These are phyloP conservation scores for Termitomyces eurrhizus DNA, from an alignment of 768 basidiomycete genomes.

Conservation along the genomic window DNA sequence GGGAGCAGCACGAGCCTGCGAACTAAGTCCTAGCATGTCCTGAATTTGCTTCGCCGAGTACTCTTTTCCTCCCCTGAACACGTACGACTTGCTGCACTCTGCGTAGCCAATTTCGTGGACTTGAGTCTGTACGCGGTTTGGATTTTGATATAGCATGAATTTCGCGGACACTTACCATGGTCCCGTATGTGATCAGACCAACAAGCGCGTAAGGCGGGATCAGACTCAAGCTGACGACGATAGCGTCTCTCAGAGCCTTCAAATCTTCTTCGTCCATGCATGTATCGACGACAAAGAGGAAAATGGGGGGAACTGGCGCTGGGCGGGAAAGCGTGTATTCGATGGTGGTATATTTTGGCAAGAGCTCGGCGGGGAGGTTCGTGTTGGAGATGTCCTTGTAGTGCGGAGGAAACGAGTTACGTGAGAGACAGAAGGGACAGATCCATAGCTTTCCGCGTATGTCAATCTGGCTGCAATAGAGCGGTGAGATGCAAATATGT, in stretches of 20 bases:
- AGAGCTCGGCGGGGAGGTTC: slow-evolving; percentile 92
- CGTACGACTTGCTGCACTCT: slow-evolving; percentile 96
- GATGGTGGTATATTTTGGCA: slow-evolving; percentile 98
- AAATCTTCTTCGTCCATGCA: slow-evolving; percentile 95
- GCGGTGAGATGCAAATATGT: not conserved
- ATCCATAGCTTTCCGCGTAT: slow-evolving; percentile 99
- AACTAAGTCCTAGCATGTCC: slow-evolving; percentile 91
- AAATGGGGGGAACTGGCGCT: slow-evolving; percentile 90
- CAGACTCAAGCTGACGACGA: slow-evolving; percentile 89
- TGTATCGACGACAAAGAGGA: slow-evolving; percentile 96
- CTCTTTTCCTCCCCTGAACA: slow-evolving; percentile 97
- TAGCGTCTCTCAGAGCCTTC: slow-evolving; percentile 91
- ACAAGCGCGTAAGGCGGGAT: slow-evolving; percentile 94
- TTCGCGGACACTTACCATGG: slow-evolving; percentile 65
- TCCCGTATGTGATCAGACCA: slow-evolving; percentile 94
- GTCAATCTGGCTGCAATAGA: slow-evolving; percentile 86
- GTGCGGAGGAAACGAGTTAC: slow-evolving; percentile 96
- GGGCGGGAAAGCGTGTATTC: slow-evolving; percentile 97
- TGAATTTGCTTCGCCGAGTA: slow-evolving; percentile 95
- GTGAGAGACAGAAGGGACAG: slow-evolving; percentile 95
- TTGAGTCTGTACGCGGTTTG: slow-evolving; percentile 64
- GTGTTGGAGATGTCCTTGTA: slow-evolving; percentile 98
- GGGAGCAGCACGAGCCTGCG: slow-evolving; percentile 77
- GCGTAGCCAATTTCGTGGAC: slow-evolving; percentile 97
- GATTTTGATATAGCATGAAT: not conserved